A percentile compares a stretch with the other conserved stretches of the same genome.
phyloP scores from a whole-genome alignment of 768 basidiomycete species.

The Dacryopinax spathularia region DNA sequence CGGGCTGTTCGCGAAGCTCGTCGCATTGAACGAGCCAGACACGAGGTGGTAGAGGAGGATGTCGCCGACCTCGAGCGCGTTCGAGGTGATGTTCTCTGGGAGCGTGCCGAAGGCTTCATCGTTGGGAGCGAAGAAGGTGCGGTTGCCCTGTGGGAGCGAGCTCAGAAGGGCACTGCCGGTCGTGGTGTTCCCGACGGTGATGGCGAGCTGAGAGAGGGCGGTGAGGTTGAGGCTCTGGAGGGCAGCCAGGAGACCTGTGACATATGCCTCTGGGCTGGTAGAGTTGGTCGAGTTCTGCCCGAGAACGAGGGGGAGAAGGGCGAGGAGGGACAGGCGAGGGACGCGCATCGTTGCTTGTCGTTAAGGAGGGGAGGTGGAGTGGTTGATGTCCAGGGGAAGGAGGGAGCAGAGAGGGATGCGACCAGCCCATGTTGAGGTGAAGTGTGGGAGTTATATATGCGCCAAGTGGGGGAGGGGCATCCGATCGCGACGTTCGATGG shows the following conservation, averaged over 20 bases:
- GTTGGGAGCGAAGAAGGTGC: conserved; percentile 44
- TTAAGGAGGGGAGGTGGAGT: background rate
- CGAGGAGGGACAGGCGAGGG: background rate
- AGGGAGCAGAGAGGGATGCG: background rate
- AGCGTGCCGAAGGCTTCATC: conserved; percentile 34
- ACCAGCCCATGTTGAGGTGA: too few relatives aligned
- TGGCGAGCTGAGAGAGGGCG: conserved; percentile 28
- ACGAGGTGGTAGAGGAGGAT: conserved; percentile 46
- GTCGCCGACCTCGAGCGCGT: conserved; percentile 31
- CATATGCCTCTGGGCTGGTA: conserved; percentile 15
- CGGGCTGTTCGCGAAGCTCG: conserved; percentile 32
- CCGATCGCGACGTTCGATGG: background rate
- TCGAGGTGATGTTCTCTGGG: conserved; percentile 23
- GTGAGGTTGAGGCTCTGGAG: conserved; percentile 31
- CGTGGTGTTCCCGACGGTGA: conserved; percentile 31
- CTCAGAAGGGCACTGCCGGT: conserved; percentile 22
- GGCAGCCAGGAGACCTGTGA: conserved; percentile 25
- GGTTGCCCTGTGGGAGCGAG: conserved; percentile 21
- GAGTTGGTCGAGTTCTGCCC: conserved; percentile 14
- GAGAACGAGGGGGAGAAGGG: conserved; percentile 22
- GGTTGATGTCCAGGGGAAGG: background rate
- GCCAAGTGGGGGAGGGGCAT: background rate
- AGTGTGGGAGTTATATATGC: background rate
- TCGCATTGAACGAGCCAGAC: conserved; percentile 35
- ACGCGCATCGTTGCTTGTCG: background rate